These are phyloP conservation scores for Lagerstroemia speciosa DNA, from an alignment of 345 rosid genomes.

Conservation along the genomic window DNA sequence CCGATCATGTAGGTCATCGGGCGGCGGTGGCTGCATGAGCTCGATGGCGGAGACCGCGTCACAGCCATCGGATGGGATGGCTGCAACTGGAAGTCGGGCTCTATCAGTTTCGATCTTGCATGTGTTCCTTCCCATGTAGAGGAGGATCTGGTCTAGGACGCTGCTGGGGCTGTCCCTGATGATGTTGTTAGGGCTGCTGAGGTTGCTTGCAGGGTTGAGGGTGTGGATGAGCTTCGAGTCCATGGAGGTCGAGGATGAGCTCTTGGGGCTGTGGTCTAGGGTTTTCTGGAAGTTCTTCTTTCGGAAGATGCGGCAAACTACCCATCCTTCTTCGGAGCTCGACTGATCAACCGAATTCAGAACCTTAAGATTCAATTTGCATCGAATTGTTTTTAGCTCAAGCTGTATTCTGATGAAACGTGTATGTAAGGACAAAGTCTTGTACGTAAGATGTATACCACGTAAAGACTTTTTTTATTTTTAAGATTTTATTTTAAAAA, in stretches of 20 bases:
- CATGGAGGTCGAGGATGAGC: conserved; percentile 29
- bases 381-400: background rate
- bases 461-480: no score
- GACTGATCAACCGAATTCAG: conserved; percentile 39
- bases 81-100: background rate
- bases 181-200: conserved; percentile 7
- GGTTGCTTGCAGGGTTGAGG: conserved; percentile 10
- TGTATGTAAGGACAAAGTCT: no score
- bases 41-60: conserved; percentile 10
- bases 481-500: no score
- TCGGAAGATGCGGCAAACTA: conserved; percentile 83
- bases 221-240: conserved; percentile 27
- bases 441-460: no score
- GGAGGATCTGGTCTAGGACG: conserved; percentile 60
- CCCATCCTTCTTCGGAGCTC: conserved; percentile 86
- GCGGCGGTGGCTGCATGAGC: background rate
- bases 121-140: conserved; percentile 53
- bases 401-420: background rate
- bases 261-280: conserved; percentile 56
- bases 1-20: conserved; percentile 25
- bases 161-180: conserved; percentile 10
- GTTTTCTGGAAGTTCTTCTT: conserved; percentile 86
- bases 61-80: conserved; percentile 9
- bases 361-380: conserved; percentile 14
- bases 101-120: background rate